Percentiles rank a stretch among this genome's conserved stretches.
These are phyloP conservation scores for Pisolithus marmoratus DNA, from an alignment of 768 basidiomycete genomes.

Conservation along the genomic window DNA sequence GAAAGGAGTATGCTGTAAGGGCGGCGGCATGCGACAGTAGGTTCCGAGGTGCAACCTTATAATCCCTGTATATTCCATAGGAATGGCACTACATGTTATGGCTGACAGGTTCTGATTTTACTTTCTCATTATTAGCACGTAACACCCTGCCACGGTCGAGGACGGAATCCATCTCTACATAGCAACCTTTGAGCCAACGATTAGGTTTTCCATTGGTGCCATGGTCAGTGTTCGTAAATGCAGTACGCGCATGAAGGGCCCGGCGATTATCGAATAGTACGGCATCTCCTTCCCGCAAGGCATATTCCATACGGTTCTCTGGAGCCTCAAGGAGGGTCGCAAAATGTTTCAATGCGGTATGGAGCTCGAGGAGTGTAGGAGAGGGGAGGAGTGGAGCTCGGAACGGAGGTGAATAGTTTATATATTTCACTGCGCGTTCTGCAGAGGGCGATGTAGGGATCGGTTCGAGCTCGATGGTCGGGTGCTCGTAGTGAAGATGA, in stretches of 20 bases:
- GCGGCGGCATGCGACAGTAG: no score
- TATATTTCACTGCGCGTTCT: slow-evolving; percentile 42
- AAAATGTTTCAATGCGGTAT: slow-evolving; percentile 58
- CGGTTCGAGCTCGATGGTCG: slow-evolving; percentile 64
- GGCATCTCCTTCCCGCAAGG: slow-evolving; percentile 75
- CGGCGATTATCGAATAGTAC: slow-evolving; percentile 91
- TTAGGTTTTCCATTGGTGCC: slow-evolving; percentile 45
- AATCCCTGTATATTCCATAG: no score
- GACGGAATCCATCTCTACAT: slow-evolving; percentile 61
- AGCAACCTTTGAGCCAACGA: slow-evolving; percentile 91
- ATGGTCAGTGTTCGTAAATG: slow-evolving; percentile 47
- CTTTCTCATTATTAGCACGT: slow-evolving; percentile 21
- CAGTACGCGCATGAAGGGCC: slow-evolving; percentile 80
- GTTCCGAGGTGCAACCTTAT: no score
- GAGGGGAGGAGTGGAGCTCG: slow-evolving; percentile 67
- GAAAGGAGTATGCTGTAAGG: slow-evolving; percentile 39
- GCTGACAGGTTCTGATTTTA: neutral
- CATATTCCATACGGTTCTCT: slow-evolving; percentile 51
- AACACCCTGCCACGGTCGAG: slow-evolving; percentile 56
- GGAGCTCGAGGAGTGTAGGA: slow-evolving; percentile 50
- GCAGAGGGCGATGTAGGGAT: slow-evolving; percentile 9
- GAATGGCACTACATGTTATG: no score
- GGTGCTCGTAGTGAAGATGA: slow-evolving; percentile 66
- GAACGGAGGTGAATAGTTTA: slow-evolving; percentile 96
- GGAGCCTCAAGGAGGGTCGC: slow-evolving; percentile 50